These are phyloP conservation scores for Verbascum thapsus DNA, from an alignment of 257 asterid genomes.

Conservation along the genomic window DNA sequence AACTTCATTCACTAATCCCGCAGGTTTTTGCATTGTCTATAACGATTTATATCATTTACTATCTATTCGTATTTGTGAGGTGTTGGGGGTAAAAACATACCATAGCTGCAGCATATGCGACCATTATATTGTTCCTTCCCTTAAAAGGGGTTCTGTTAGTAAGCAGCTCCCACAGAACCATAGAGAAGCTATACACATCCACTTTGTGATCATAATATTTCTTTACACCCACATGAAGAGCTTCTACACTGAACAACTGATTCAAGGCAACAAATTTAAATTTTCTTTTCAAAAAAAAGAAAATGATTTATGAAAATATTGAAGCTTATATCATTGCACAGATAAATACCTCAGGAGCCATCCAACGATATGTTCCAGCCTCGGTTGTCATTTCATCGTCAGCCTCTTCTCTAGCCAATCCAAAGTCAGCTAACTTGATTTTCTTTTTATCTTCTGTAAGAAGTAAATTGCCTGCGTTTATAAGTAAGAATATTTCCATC, in stretches of 20 bases:
- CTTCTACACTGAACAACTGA: constrained; percentile 53
- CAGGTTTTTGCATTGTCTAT: neutral
- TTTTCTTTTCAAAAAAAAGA: no score
- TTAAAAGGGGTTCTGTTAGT: constrained; percentile 62
- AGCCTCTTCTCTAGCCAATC: constrained; percentile 62
- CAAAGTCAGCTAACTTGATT: constrained; percentile 70
- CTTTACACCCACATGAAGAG: constrained; percentile 44
- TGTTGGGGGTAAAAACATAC: constrained; percentile 28
- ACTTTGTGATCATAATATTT: constrained; percentile 65
- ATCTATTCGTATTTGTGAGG: no score
- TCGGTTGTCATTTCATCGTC: constrained; percentile 60
- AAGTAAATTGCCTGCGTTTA: constrained; percentile 55
- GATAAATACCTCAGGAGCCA: constrained; percentile 70
- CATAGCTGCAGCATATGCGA: constrained; percentile 64
- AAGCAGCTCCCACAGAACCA: constrained; percentile 68
- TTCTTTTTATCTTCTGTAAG: constrained; percentile 55
- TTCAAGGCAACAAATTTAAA: no score
- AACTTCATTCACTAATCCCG: neutral
- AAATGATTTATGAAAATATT: neutral
- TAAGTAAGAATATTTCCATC: constrained; percentile 11
- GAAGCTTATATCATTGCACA: constrained; percentile 12
- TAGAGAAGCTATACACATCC: constrained; percentile 69
- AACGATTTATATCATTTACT: neutral
- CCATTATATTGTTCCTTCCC: constrained; percentile 51
- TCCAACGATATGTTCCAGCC: constrained; percentile 77